Evolutionary conservation across 2,329 filamentous ascomycete species (phyloP).

Genomic region (Hirsutella thompsonii): DNA sequence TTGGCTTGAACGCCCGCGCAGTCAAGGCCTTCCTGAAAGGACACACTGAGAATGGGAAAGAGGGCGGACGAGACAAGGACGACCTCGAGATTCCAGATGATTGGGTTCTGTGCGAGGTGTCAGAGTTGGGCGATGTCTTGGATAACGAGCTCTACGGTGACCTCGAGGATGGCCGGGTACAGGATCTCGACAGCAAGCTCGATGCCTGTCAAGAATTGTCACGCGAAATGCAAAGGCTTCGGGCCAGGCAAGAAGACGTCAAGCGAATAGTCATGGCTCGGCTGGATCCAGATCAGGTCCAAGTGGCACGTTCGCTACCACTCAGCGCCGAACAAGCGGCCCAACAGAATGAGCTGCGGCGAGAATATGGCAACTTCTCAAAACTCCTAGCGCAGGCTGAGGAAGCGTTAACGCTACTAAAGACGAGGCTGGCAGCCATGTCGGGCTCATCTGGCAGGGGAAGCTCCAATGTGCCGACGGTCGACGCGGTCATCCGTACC

Average conservation of each 20-base stretch:
- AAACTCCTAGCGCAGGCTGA: constrained; percentile 67
- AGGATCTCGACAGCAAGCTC: constrained; percentile 55
- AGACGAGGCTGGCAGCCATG: constrained; percentile 57
- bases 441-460: constrained; percentile 34
- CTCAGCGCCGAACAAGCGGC: constrained; percentile 74
- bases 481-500: constrained; percentile 84
- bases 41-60: constrained; percentile 43
- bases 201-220: constrained; percentile 53
- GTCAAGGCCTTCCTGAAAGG: constrained; percentile 55
- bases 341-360: constrained; percentile 73
- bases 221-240: constrained; percentile 58
- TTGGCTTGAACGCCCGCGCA: constrained; percentile 69
- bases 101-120: constrained; percentile 67
- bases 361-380: constrained; percentile 61
- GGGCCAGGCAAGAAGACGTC: constrained; percentile 65
- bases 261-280: constrained; percentile 60
- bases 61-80: constrained; percentile 43
- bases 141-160: constrained; percentile 49
- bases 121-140: constrained; percentile 52
- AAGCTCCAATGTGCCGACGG: constrained; percentile 54
- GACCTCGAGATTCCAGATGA: constrained; percentile 57
- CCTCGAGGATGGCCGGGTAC: constrained; percentile 55
- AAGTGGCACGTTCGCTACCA: constrained; percentile 55
- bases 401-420: constrained; percentile 65
- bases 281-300: constrained; percentile 52